A percentile compares a stretch with the other conserved stretches of the same genome.
These are phyloP conservation scores for Cercophora sp. DNA, from an alignment of 495 filamentous ascomycete genomes.

Conservation along the genomic window DNA sequence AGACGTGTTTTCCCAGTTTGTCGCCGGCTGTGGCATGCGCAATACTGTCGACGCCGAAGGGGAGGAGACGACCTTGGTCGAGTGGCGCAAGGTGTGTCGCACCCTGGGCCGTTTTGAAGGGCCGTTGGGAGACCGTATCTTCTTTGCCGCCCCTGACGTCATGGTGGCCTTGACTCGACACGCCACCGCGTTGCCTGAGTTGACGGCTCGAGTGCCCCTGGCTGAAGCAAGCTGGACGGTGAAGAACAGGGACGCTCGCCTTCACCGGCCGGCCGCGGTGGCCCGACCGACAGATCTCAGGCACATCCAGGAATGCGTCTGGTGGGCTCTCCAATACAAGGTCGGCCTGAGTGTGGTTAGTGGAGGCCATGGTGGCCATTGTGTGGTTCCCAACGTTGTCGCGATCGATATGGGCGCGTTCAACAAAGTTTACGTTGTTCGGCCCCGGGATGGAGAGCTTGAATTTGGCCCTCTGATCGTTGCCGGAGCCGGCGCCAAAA, in stretches of 20 bases:
- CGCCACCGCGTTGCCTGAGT: constrained; percentile 45
- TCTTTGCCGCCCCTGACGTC: constrained; percentile 49
- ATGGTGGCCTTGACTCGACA: constrained; percentile 53
- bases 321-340: constrained; percentile 53
- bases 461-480: constrained; percentile 39
- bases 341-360: constrained; percentile 51
- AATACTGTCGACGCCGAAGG: constrained; percentile 9
- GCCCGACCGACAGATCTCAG: constrained; percentile 45
- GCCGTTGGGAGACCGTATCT: constrained; percentile 38
- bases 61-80: constrained; percentile 32
- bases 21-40: constrained; percentile 47
- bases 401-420: constrained; percentile 58
- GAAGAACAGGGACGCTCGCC: constrained; percentile 53
- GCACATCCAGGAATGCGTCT: constrained; percentile 55
- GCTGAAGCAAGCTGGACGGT: constrained; percentile 31
- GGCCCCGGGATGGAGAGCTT: constrained; percentile 23
- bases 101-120: constrained; percentile 43
- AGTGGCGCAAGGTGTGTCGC: constrained; percentile 54
- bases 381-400: constrained; percentile 51
- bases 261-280: constrained; percentile 42
- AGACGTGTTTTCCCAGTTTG: constrained; percentile 52
- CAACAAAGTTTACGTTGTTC: constrained; percentile 47
- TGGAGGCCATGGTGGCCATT: constrained; percentile 59
- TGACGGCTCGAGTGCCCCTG: constrained; percentile 46
- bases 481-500: constrained; percentile 52